Evolutionary conservation across 192 early-diverging fungal genomes (phyloP), one percentile per base, ranked within the genome.

Genomic region (Backusella tarrabulga): DNA sequence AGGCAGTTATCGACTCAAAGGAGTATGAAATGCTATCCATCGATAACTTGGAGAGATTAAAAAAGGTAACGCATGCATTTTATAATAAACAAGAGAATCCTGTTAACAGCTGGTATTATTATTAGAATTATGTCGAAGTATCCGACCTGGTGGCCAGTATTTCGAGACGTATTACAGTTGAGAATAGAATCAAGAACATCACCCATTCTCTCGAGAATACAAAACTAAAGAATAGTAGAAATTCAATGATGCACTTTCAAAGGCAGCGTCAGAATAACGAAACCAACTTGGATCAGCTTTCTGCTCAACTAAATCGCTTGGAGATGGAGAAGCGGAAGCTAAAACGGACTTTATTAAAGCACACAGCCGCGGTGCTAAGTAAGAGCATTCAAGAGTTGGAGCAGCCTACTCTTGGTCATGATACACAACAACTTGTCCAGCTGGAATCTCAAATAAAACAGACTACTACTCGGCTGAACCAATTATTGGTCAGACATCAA

Each of bases 1-100:
- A 88, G 38, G 87, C 90, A 1, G 77, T 88, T 0, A 80, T 88
- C 1, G 90, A 91, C 77, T 77, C 90, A 0, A 84, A 85, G 40
- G 82, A 84, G 4, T 91, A 86, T 76, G 83, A 85, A 11, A 76
- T 88, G 8, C 72, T 91, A 38, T 72, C 83, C 15, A 81, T 87
- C 19, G 87, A 90, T 34, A 76, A 88, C 34, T 84, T 89, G 7
- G 89, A 89, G n/a, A 81, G 78, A 17, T 44, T 90, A 38, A 87
- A 91, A 76, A 85, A 85, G 75, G 89, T 88, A 80, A 35, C 34
- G 19, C 3, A 34, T 21, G 3, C 42, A 32, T 32, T 32, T 32
- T 32, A 44, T 44, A 54, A 29, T 29, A 46, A 34, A 46, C n/a
- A 52, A 32, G 9, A 50, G 15, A 32, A 32, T 32, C 2, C 0